Evolutionary conservation across 192 early-diverging fungal species (phyloP), one percentile per base, ranked within the genome.

Genomic region (Radiomyces spectabilis): DNA sequence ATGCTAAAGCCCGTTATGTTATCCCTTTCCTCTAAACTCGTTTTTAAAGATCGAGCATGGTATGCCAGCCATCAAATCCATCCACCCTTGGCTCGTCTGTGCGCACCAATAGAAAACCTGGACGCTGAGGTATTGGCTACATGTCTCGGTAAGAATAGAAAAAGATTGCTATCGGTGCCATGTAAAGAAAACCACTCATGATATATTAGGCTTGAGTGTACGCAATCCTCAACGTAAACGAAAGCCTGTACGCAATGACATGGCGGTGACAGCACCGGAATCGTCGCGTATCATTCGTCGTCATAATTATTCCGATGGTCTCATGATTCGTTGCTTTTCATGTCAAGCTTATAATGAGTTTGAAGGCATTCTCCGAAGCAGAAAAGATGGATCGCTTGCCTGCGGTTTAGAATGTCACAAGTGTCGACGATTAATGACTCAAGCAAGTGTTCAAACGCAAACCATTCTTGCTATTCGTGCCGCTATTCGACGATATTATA

Each of bases 51-150:
- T 62, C 66, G 66, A 51, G 90, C 97, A 47, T 99, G 95, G 89
- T 99, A 99, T 63, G 63, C 98, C 31, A 75, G 78, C 37, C 88
- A 91, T 38, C 95, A 99, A 65, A 80, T 99, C 0, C 80, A 92
- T 55, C 94, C 95, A 5, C 92, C 93, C 5, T 66, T 94, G 16
- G 71, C 79, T 0, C 84, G 95, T 58, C 67, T 98, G 15, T 84
- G 88, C 27, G 86, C 75, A 41, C 88, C 88, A n/a, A n/a, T n/a
- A n/a, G n/a, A n/a, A n/a, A n/a, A n/a, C n/a, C n/a, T n/a, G n/a
- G n/a, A n/a, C n/a, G n/a, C n/a, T n/a, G n/a, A n/a, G n/a, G n/a
- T n/a, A 4, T 50, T 97, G 21, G 92, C 96, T 4, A 81, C 85
- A 33, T 88, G 82, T 54, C 73, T 99, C 6, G 94, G 90, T n/a